Conservation (phyloP, 2,329 filamentous ascomycete species). For the Cytospora piceae region DNA sequence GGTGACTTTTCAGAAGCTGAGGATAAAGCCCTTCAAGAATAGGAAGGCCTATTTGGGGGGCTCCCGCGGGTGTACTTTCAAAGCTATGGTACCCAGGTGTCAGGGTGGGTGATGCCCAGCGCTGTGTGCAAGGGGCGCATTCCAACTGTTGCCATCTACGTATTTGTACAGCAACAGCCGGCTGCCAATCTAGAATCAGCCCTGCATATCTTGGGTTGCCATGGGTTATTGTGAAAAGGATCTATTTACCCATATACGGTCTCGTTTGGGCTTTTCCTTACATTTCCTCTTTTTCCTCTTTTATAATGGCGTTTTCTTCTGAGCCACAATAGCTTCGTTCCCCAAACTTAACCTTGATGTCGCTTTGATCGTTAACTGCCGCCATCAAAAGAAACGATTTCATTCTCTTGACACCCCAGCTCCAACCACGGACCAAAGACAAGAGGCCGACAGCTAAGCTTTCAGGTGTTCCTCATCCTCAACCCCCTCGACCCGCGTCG, state of each 20-base stretch:
- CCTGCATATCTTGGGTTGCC: constrained; percentile 31
- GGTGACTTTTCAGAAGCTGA: constrained; percentile 4
- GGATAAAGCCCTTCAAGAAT: constrained; percentile 17
- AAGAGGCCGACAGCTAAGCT: constrained; percentile 15
- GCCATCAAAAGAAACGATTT: neutral
- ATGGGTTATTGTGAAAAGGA: constrained; percentile 24
- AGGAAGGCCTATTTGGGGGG: constrained; percentile 9
- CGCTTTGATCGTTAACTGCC: neutral
- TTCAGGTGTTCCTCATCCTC: constrained; percentile 1
- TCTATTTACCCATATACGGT: constrained; percentile 23
- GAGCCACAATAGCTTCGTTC: constrained; percentile 7
- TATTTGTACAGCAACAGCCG: constrained; percentile 26
- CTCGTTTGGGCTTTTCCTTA: neutral
- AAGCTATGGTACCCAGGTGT: constrained; percentile 18
- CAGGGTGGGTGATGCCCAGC: constrained; percentile 20
- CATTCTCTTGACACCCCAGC: neutral
- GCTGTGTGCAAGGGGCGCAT: constrained; percentile 19
- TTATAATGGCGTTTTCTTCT: constrained; percentile 11
- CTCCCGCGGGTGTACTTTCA: constrained; percentile 9
- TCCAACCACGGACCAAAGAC: neutral
- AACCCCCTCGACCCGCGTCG: neutral
- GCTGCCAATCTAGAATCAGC: constrained; percentile 12
- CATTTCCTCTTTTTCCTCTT: constrained; percentile 10
- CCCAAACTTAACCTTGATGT: neutral
- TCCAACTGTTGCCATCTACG: constrained; percentile 30